These are phyloP conservation scores for Penicillium sp. DNA, from an alignment of 2,329 filamentous ascomycete genomes.

Conservation along the genomic window DNA sequence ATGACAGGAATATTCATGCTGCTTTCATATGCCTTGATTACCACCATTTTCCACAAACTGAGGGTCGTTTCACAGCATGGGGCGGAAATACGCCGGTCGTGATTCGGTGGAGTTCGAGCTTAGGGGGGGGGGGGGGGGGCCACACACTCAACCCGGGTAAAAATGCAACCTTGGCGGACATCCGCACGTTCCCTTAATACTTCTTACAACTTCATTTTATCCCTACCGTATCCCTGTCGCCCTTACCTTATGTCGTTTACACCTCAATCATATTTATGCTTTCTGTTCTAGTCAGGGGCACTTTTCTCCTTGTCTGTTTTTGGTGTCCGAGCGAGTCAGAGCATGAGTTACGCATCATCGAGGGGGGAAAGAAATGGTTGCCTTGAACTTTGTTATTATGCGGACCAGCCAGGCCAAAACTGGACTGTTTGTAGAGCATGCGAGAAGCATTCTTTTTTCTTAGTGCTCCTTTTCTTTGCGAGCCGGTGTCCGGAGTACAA, in stretches of 20 bases:
- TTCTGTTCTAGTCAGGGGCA: neutral
- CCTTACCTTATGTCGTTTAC: neutral
- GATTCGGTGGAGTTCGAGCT: neutral
- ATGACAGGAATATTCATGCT: neutral
- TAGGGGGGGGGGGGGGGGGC: neutral
- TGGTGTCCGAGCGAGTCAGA: neutral
- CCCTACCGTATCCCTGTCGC: neutral
- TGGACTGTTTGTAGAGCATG: neutral
- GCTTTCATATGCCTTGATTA: neutral
- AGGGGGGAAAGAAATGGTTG: neutral
- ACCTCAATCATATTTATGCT: neutral
- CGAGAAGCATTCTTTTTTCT: neutral
- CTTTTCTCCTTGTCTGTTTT: neutral
- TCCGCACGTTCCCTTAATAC: neutral
- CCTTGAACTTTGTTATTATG: slow-evolving; percentile 5
- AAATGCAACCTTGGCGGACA: neutral
- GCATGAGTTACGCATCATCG: neutral
- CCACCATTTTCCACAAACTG: neutral
- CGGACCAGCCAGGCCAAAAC: neutral
- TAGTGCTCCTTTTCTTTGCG: neutral
- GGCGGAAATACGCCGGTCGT: neutral
- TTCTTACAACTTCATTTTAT: neutral
- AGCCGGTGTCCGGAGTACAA: neutral
- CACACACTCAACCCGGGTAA: neutral
- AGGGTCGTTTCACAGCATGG: neutral